Evolutionary conservation across 345 rosid genomes (phyloP).

Genomic region (Raphanus raphanistrum): DNA sequence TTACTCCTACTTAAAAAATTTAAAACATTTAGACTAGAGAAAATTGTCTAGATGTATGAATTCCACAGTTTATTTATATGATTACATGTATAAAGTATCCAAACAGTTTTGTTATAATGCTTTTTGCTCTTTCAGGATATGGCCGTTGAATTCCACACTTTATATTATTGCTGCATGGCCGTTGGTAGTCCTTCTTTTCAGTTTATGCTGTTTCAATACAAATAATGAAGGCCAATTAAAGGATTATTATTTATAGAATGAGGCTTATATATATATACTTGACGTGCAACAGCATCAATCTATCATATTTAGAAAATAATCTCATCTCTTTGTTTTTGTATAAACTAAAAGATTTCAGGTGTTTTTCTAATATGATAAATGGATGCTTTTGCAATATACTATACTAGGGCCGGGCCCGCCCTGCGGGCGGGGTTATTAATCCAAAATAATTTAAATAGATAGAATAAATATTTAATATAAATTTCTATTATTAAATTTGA

Average conservation of each 20-base stretch:
- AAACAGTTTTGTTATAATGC: not conserved
- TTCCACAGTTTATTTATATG: slow-evolving; percentile 26
- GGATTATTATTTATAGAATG: not conserved
- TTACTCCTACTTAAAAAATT: not conserved
- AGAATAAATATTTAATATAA: too few species aligned
- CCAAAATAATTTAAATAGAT: too few species aligned
- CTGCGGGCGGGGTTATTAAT: too few species aligned
- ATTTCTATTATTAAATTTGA: too few species aligned
- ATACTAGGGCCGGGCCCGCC: too few species aligned
- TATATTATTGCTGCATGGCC: slow-evolving; percentile 17
- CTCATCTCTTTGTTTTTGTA: not conserved
- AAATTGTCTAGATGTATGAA: not conserved
- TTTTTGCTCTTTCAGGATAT: not conserved
- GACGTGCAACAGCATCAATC: not conserved
- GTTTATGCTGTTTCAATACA: slow-evolving; percentile 31
- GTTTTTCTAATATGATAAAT: not conserved
- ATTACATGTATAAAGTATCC: slow-evolving; percentile 11
- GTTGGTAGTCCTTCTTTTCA: slow-evolving; percentile 15
- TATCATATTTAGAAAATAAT: not conserved
- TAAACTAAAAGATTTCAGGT: not conserved
- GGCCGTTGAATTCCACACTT: not conserved
- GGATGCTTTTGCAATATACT: not conserved
- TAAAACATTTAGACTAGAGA: not conserved
- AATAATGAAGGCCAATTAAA: not conserved
- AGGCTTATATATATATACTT: not conserved